These are phyloP conservation scores for Argentina anserina DNA, from an alignment of 306 rosid genomes.

Conservation along the genomic window DNA sequence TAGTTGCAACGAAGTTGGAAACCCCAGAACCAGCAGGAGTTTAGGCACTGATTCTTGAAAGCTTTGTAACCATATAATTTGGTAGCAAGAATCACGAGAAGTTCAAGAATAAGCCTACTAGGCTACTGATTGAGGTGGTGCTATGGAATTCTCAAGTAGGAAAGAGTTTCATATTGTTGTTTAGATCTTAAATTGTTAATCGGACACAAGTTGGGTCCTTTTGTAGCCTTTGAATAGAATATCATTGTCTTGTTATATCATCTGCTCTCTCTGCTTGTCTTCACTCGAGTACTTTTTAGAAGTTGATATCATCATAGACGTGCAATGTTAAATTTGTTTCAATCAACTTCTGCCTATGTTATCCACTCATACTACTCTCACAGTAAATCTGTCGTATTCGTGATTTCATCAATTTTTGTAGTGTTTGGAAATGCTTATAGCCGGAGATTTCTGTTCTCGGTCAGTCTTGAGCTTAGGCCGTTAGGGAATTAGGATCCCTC, in stretches of 20 bases:
- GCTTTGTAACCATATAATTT: background rate
- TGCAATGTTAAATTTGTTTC: background rate
- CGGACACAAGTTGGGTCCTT: conserved; percentile 19
- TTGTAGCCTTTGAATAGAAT: conserved; percentile 19
- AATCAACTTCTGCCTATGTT: background rate
- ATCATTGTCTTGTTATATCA: conserved; percentile 15
- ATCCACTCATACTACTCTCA: too few species aligned
- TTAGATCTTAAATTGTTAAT: conserved; percentile 4
- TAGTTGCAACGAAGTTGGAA: conserved; percentile 47
- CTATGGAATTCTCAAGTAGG: background rate
- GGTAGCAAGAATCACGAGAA: conserved; percentile 13
- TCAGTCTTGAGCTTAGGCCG: background rate
- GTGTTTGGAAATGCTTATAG: background rate
- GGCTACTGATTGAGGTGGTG: conserved; percentile 9
- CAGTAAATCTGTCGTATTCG: background rate
- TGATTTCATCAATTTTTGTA: background rate
- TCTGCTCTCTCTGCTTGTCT: background rate
- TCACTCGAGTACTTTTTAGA: background rate
- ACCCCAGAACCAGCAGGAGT: conserved; percentile 33
- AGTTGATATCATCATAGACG: background rate
- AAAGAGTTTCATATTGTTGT: conserved; percentile 6
- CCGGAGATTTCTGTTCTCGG: background rate
- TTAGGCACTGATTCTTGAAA: conserved; percentile 13
- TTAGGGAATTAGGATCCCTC: too few species aligned
- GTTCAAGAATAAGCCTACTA: conserved; percentile 12